Evolutionary conservation across 768 basidiomycete genomes (phyloP), one percentile per base, ranked within the genome.

Genomic region (Hygrocybe coccinea): DNA sequence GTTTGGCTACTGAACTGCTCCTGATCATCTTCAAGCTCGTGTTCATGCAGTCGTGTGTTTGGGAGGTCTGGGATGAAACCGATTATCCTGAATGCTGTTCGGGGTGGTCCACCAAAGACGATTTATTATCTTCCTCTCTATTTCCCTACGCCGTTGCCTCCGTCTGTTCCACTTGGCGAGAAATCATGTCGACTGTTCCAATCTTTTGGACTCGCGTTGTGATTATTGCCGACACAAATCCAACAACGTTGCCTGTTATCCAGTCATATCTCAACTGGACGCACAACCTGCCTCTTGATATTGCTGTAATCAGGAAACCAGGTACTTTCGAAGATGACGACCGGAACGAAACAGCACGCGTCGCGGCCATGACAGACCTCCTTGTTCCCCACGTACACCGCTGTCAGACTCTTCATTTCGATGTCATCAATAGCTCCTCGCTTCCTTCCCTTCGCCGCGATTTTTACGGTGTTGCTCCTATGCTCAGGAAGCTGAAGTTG

Each of bases 141-240:
- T 46, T 46, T 21, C 44, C 44, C 10, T 21, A n/a, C 44, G 44
- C 52, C 14, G 35, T 58, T 22, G 45, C 57, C 6, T n/a, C 47
- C n/a, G 53, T 55, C 5, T 55, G 53, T 33, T 25, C 22, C 17
- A 29, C 24, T 19, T 59, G 58, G 58, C 37, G 53, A 6, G 36
- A 35, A 2, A 37, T 50, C 21, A 14, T 47, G 41, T n/a, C 19
- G n/a, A 11, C 44, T 17, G 22, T 46, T 8, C 44, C 44, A 21
- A 37, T 38, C 6, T 64, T 61, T 35, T 66, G 63, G 65, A 63
- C 61, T 4, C 57, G 63, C 10, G 25, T 62, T 21, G 55, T 62
- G 17, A 50, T 60, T 7, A 54, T 61, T 35, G 50, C 63, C 15
- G 65, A 66, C 37, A 36, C 36, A 3, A 48, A 48, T 15, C 47